Evolutionary conservation across 495 filamentous ascomycete species (phyloP).

Genomic region (Bacidia gigantensis): DNA sequence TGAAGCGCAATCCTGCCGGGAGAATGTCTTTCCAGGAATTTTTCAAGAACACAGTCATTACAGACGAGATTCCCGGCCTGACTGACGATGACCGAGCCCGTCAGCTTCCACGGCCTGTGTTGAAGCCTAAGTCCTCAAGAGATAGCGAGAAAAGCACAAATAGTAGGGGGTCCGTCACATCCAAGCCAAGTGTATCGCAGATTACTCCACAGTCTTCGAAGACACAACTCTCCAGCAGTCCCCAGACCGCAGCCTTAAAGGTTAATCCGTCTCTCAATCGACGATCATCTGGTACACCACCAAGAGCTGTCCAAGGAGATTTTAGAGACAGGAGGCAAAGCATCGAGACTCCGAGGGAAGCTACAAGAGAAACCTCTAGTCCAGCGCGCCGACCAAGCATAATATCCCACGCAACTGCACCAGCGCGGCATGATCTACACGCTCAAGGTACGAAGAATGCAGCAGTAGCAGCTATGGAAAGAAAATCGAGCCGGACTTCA

Average conservation of each 20-base stretch:
- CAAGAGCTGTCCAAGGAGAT: constrained; percentile 25
- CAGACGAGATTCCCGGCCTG: constrained; percentile 67
- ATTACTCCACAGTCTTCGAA: constrained; percentile 10
- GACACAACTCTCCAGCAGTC: constrained; percentile 3
- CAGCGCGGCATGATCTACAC: constrained; percentile 41
- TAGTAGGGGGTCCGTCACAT: background rate
- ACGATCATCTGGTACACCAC: constrained; percentile 27
- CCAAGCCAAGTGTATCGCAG: constrained; percentile 1
- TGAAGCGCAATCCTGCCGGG: constrained; percentile 76
- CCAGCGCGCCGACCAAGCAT: constrained; percentile 29
- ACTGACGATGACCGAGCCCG: constrained; percentile 57
- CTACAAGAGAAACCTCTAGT: constrained; percentile 16
- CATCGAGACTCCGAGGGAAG: constrained; percentile 19
- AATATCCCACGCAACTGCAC: constrained; percentile 44
- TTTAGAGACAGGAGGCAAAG: constrained; percentile 25
- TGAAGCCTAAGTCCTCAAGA: constrained; percentile 16
- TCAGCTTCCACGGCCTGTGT: constrained; percentile 16
- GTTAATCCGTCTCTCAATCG: constrained; percentile 21
- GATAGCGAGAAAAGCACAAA: background rate
- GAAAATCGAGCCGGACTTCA: constrained; percentile 35
- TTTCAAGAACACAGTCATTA: constrained; percentile 61
- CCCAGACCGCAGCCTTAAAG: constrained; percentile 13
- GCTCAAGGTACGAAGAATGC: constrained; percentile 17
- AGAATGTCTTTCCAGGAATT: constrained; percentile 72
- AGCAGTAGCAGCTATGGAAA: constrained; percentile 31